phyloP scores from a whole-genome alignment of 1,139 yeast species.

The Candida labiduridarum region DNA sequence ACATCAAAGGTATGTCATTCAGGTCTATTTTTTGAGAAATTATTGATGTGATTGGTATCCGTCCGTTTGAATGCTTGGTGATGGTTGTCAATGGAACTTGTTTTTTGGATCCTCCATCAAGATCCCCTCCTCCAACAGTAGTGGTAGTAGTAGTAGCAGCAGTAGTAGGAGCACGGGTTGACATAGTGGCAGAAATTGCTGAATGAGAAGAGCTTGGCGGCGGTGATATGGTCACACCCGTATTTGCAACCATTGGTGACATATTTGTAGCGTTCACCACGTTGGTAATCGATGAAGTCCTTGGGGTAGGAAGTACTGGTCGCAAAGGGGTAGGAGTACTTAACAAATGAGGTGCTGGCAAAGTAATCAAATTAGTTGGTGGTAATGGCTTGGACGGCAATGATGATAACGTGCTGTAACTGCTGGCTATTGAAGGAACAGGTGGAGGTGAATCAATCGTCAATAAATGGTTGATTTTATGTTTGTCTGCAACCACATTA shows the following conservation, averaged over 20 bases:
- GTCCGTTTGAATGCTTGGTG: constrained; percentile 8
- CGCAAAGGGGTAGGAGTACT: constrained; percentile 3
- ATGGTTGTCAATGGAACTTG: constrained; percentile 1
- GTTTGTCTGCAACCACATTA: constrained; percentile 9
- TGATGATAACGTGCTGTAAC: background rate
- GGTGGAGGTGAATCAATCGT: constrained; percentile 15
- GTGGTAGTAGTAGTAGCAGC: background rate
- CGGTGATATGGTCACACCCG: background rate
- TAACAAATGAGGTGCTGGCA: background rate
- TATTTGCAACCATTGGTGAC: background rate
- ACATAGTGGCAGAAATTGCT: background rate
- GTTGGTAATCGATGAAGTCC: background rate
- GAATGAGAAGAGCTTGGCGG: constrained; percentile 1
- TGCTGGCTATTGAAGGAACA: background rate
- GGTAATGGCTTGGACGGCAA: background rate
- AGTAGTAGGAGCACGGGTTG: background rate
- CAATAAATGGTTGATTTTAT: constrained; percentile 16
- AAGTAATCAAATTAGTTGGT: constrained; percentile 1
- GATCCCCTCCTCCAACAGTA: background rate
- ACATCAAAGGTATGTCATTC: constrained; percentile 14
- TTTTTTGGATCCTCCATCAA: background rate
- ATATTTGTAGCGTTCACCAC: background rate
- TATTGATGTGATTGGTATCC: constrained; percentile 19
- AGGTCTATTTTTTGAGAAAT: constrained; percentile 21
- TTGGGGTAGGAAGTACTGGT: constrained; percentile 4